Evolutionary conservation across 768 basidiomycete genomes (phyloP).

Genomic region (Piloderma croceum): DNA sequence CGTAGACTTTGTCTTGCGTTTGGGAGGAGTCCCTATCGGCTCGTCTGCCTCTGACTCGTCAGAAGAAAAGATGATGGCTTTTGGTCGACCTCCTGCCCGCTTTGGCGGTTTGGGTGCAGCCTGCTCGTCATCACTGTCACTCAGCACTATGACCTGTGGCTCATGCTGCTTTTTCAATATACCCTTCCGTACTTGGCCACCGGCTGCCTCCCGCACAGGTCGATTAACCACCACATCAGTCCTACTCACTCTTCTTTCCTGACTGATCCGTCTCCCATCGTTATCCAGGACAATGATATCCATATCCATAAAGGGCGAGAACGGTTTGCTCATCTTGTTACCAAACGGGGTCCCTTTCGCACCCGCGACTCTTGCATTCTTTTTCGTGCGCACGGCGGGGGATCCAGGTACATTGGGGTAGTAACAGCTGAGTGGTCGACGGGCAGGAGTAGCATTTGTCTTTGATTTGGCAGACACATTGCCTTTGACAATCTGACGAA

Average conservation of each 20-base stretch:
- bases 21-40: slow-evolving; percentile 5
- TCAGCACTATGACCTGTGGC: too few species aligned
- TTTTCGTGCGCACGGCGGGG: slow-evolving; percentile 28
- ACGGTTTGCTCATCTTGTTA: slow-evolving; percentile 30
- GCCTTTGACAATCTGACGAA: slow-evolving; percentile 28
- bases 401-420: slow-evolving; percentile 33
- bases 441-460: slow-evolving; percentile 15
- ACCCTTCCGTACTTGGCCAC: too few species aligned
- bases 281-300: slow-evolving; percentile 67
- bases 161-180: too few species aligned
- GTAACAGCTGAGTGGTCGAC: slow-evolving; percentile 37
- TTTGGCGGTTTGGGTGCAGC: slow-evolving; percentile 5
- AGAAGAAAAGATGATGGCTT: slow-evolving; percentile 34
- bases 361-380: slow-evolving; percentile 10
- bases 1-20: slow-evolving; percentile 14
- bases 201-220: background rate
- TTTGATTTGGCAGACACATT: slow-evolving; percentile 3
- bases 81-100: slow-evolving; percentile 12
- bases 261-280: slow-evolving; percentile 48
- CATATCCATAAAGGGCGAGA: slow-evolving; percentile 49
- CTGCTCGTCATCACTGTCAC: background rate
- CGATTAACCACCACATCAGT: slow-evolving; percentile 36
- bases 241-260: slow-evolving; percentile 56
- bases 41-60: slow-evolving; percentile 43
- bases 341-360: slow-evolving; percentile 11